Conservation (phyloP, 2,329 filamentous ascomycete genomes). For the Colletotrichum sp. region DNA sequence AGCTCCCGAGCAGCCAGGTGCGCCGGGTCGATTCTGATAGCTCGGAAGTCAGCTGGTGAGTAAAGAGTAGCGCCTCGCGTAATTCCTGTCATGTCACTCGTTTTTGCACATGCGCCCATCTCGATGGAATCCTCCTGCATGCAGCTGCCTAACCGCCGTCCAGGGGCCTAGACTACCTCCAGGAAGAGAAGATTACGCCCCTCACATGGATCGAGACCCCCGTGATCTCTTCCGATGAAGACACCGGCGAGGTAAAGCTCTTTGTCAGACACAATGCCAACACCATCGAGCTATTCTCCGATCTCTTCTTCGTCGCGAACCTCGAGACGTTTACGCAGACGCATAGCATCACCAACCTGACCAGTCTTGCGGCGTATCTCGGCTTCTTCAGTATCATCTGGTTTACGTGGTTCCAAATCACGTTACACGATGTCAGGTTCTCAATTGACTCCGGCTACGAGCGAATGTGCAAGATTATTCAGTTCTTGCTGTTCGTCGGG, state of each 20-base stretch:
- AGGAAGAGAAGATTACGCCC: slow-evolving; percentile 18
- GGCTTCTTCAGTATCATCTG: slow-evolving; percentile 61
- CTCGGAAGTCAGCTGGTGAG: slow-evolving; percentile 3
- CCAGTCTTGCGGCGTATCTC: slow-evolving; percentile 44
- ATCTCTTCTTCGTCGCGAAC: slow-evolving; percentile 66
- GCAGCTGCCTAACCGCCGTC: background rate
- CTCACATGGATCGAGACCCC: slow-evolving; percentile 18
- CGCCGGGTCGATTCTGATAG: slow-evolving; percentile 4
- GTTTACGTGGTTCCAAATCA: slow-evolving; percentile 66
- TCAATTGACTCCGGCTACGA: slow-evolving; percentile 60
- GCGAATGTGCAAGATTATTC: slow-evolving; percentile 54
- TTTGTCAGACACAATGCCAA: slow-evolving; percentile 45
- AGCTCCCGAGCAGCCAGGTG: slow-evolving; percentile 9
- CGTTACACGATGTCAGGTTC: slow-evolving; percentile 63
- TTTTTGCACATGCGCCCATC: background rate
- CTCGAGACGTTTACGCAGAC: slow-evolving; percentile 60
- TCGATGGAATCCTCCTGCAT: background rate
- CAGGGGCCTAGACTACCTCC: slow-evolving; percentile 17
- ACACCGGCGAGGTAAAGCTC: slow-evolving; percentile 4
- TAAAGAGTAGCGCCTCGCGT: background rate
- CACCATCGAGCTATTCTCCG: slow-evolving; percentile 63
- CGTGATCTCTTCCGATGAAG: background rate
- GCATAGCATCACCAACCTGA: slow-evolving; percentile 56
- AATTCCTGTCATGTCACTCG: background rate
- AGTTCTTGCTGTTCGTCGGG: slow-evolving; percentile 60